Evolutionary conservation across 306 rosid genomes (phyloP).

Genomic region (Mimosa bimucronata): DNA sequence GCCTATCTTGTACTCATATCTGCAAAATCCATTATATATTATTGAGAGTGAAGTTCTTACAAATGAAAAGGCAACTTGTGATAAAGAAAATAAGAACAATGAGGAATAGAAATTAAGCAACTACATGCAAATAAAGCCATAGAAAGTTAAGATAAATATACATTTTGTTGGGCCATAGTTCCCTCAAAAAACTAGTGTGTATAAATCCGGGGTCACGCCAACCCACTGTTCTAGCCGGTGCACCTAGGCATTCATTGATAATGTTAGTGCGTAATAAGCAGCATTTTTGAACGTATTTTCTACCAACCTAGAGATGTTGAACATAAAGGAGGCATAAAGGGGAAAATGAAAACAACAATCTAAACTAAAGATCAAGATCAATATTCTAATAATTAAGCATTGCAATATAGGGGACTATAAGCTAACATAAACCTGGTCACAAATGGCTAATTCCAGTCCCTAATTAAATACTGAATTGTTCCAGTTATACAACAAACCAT

Average conservation of each 20-base stretch:
- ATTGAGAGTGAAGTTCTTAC: constrained; percentile 12
- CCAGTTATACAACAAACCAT: not conserved
- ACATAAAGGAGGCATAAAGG: not conserved
- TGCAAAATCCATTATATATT: constrained; percentile 33
- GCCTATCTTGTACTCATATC: constrained; percentile 80
- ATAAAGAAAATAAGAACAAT: constrained; percentile 12
- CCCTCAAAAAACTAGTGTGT: constrained; percentile 80
- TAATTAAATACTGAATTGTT: not conserved
- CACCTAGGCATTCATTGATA: constrained; percentile 54
- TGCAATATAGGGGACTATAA: not conserved
- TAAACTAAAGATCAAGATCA: not conserved
- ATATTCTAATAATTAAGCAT: not conserved
- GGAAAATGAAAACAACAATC: not conserved
- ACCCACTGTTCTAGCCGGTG: constrained; percentile 90
- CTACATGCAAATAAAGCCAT: constrained; percentile 2
- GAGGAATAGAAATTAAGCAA: not conserved
- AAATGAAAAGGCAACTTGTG: constrained; percentile 10
- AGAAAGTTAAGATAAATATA: constrained; percentile 42
- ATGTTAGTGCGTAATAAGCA: not conserved
- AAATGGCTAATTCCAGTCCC: not conserved
- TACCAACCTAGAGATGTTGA: not conserved
- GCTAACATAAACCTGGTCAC: not conserved
- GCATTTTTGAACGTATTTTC: not conserved
- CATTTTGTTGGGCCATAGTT: constrained; percentile 84
- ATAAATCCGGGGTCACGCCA: constrained; percentile 94